Conservation (phyloP, 805 yeast species). For the Cyberlindnera subsufficiens region DNA sequence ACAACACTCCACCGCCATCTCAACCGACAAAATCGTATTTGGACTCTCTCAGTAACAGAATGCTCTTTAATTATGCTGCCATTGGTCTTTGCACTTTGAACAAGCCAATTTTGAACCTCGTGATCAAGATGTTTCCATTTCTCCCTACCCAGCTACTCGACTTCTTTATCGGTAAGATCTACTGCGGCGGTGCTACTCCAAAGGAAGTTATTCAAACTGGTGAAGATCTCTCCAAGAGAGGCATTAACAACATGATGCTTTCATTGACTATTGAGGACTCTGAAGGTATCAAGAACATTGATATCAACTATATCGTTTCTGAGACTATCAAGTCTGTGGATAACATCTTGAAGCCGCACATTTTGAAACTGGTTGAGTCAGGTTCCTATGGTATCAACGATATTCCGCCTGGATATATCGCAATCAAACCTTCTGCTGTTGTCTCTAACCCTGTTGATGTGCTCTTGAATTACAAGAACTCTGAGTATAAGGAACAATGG, state of each 20-base stretch:
- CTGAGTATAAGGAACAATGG: slow-evolving; percentile 47
- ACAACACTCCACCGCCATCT: slow-evolving; percentile 1
- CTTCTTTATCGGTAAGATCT: slow-evolving; percentile 69
- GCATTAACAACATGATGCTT: slow-evolving; percentile 93
- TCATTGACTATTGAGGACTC: slow-evolving; percentile 91
- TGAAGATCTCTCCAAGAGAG: slow-evolving; percentile 55
- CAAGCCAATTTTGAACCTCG: slow-evolving; percentile 53
- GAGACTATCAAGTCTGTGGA: slow-evolving; percentile 65
- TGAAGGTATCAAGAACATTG: slow-evolving; percentile 61
- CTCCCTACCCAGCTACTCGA: slow-evolving; percentile 70
- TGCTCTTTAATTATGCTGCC: slow-evolving; percentile 57
- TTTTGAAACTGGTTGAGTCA: slow-evolving; percentile 48
- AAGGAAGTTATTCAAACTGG: slow-evolving; percentile 70
- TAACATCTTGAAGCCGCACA: slow-evolving; percentile 65
- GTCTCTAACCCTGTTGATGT: slow-evolving; percentile 72
- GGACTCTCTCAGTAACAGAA: slow-evolving; percentile 45
- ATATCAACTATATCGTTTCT: slow-evolving; percentile 50
- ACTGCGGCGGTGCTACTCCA: slow-evolving; percentile 86
- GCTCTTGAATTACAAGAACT: slow-evolving; percentile 52
- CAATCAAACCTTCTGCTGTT: slow-evolving; percentile 89
- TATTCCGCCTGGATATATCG: slow-evolving; percentile 88
- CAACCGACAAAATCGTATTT: slow-evolving; percentile 32
- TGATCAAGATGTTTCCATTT: slow-evolving; percentile 63
- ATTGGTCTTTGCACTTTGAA: slow-evolving; percentile 68
- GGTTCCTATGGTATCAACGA: slow-evolving; percentile 44